phyloP scores from a whole-genome alignment of 2,329 filamentous ascomycete species.

The Malbranchea zuffiana region DNA sequence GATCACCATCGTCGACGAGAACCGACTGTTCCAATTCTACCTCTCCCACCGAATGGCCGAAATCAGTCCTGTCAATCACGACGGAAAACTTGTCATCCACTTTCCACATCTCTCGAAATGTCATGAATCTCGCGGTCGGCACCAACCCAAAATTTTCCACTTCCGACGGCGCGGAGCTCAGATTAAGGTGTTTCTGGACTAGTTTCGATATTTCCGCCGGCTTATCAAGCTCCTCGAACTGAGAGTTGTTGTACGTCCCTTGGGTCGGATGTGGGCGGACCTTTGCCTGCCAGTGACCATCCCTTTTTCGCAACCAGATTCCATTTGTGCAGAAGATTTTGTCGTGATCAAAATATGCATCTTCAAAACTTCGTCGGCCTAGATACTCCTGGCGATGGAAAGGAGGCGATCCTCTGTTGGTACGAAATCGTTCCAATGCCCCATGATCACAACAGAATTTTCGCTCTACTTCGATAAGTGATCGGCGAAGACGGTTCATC shows the following conservation, averaged over 20 bases:
- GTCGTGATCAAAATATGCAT: slow-evolving; percentile 22
- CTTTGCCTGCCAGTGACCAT: slow-evolving; percentile 22
- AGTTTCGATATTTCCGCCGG: slow-evolving; percentile 13
- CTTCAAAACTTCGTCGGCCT: slow-evolving; percentile 16
- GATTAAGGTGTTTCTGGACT: slow-evolving; percentile 10
- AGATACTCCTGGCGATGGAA: slow-evolving; percentile 15
- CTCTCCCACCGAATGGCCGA: slow-evolving; percentile 25
- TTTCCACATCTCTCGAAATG: slow-evolving; percentile 19
- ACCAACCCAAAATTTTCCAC: slow-evolving; percentile 16
- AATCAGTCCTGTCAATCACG: slow-evolving; percentile 24
- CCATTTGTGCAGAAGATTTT: slow-evolving; percentile 17
- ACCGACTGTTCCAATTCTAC: slow-evolving; percentile 22
- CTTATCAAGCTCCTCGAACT: slow-evolving; percentile 20
- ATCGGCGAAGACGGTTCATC: slow-evolving; percentile 9
- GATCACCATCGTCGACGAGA: slow-evolving; percentile 9
- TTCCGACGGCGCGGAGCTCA: slow-evolving; percentile 4
- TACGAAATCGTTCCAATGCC: slow-evolving; percentile 10
- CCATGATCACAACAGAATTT: slow-evolving; percentile 19
- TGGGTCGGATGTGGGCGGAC: slow-evolving; percentile 10
- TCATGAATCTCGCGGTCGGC: slow-evolving; percentile 18
- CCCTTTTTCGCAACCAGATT: slow-evolving; percentile 20
- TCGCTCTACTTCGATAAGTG: slow-evolving; percentile 19
- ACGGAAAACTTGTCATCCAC: slow-evolving; percentile 22
- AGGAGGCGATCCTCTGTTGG: slow-evolving; percentile 15
- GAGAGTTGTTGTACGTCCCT: slow-evolving; percentile 16